Evolutionary conservation across 768 basidiomycete species (phyloP), one percentile per base, ranked within the genome.

Genomic region (Vararia minispora): DNA sequence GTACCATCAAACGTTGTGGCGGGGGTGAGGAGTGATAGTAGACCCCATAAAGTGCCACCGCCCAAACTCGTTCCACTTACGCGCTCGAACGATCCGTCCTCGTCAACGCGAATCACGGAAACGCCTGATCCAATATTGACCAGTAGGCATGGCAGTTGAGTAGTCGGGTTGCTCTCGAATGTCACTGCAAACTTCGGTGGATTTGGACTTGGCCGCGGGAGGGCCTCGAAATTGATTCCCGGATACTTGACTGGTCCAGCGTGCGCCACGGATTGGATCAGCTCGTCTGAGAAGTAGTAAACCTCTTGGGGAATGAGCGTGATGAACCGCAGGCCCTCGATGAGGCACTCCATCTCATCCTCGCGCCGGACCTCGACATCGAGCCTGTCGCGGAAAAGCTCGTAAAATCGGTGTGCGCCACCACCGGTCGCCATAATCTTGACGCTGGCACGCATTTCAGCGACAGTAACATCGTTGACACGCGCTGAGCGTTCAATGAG

Each of bases 341-440:
- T 98, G 55, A 98, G 62, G 52, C 95, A 97, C 63, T 89, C 94
- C 95, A 99, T 98, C 71, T 99, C 95, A 57, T 98, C 95, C 60
- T 98, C 94, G 40, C 82, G 62, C 44, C 68, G 65, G 29, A 97
- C 89, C 53, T 92, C 89, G 35, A 98, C 87, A 20, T 69, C 76
- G 11, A 97, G 64, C 46, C 74, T 74, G 16, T 65, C 64, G 35
- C 67, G 67, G 58, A 99, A 82, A 36, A 85, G 63, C 51, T 86
- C 82, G 58, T 92, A 80, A 63, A 92, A 98, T 54, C 75, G 79
- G 69, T 95, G 90, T 28, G 94, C 94, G 26, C 95, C 95, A 13
- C 95, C 95, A 13, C 95, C 95, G 0, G 95, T 99, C 5, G 92
- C 92, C 77, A 97, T 85, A 51, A 99, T 90, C 65, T 92, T 90